A percentile compares a stretch with the other conserved stretches of the same genome.
phyloP scores from a whole-genome alignment of 805 yeast genomes.

The Scheffersomyces amazonensis region DNA sequence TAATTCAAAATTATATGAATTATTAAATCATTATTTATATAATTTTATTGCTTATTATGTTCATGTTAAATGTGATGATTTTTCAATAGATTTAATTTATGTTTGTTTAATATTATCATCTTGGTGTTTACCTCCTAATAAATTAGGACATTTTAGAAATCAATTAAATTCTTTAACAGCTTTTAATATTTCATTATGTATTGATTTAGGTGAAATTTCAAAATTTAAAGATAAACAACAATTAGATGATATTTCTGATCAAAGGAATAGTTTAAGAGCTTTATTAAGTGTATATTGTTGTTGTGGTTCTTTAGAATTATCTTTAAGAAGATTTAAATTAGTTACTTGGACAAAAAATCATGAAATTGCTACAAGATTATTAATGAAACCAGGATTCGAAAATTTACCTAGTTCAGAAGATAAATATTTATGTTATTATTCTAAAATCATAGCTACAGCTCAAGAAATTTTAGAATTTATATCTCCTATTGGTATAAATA shows the following conservation, averaged over 20 bases:
- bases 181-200: constrained; percentile 43
- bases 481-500: not conserved
- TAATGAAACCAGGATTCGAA: constrained; percentile 10
- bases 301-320: constrained; percentile 50
- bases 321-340: constrained; percentile 48
- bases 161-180: constrained; percentile 48
- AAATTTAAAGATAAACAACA: constrained; percentile 19
- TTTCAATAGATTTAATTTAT: constrained; percentile 40
- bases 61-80: constrained; percentile 40
- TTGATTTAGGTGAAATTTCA: constrained; percentile 42
- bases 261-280: constrained; percentile 33
- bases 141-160: constrained; percentile 51
- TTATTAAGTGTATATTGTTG: constrained; percentile 48
- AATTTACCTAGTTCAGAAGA: constrained; percentile 32
- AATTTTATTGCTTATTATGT: constrained; percentile 43
- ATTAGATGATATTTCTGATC: constrained; percentile 19
- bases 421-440: constrained; percentile 41
- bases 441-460: constrained; percentile 45
- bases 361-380: constrained; percentile 25
- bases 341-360: constrained; percentile 48
- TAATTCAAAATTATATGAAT: constrained; percentile 37
- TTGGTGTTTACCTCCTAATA: constrained; percentile 54
- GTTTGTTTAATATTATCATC: constrained; percentile 44
- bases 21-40: constrained; percentile 44
- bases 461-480: constrained; percentile 44